Percentiles rank a stretch among this genome's conserved stretches.
Evolutionary conservation across 163 green algal genomes (phyloP).

Genomic region (Prototheca stagnorum): DNA sequence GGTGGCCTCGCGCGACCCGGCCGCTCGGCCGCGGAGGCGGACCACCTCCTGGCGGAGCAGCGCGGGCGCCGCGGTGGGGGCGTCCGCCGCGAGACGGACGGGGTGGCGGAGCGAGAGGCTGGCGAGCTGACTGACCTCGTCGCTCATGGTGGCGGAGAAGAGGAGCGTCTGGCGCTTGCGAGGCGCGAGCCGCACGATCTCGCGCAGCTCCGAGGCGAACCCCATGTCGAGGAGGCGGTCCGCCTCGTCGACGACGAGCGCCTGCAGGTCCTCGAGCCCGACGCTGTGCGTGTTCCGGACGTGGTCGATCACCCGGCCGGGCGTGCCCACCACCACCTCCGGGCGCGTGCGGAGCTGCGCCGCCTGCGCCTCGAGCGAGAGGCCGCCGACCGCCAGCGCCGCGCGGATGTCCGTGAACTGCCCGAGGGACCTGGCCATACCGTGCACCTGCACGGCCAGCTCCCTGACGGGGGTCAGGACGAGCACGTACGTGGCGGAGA

Average conservation of each 20-base stretch:
- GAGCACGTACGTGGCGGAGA: slow-evolving; percentile 78
- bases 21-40: slow-evolving; percentile 34
- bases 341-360: slow-evolving; percentile 26
- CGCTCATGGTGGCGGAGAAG: slow-evolving; percentile 87
- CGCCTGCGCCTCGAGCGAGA: slow-evolving; percentile 62
- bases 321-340: slow-evolving; percentile 93
- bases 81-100: slow-evolving; percentile 80
- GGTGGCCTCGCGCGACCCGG: slow-evolving; percentile 62
- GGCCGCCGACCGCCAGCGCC: slow-evolving; percentile 82
- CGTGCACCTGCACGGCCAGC: slow-evolving; percentile 91
- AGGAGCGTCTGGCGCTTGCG: slow-evolving; percentile 85
- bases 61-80: slow-evolving; percentile 36
- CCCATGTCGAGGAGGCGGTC: slow-evolving; percentile 84
- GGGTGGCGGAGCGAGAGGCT: slow-evolving; percentile 64
- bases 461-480: slow-evolving; percentile 87
- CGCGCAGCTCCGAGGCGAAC: slow-evolving; percentile 56
- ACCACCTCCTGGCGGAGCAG: slow-evolving; percentile 83
- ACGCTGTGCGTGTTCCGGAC: slow-evolving; percentile 68
- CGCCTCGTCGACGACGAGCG: slow-evolving; percentile 91
- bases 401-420: slow-evolving; percentile 84
- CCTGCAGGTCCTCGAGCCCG: slow-evolving; percentile 79
- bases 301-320: slow-evolving; percentile 72
- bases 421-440: slow-evolving; percentile 79
- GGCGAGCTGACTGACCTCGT: slow-evolving; percentile 66
- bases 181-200: slow-evolving; percentile 73